Percentiles rank a stretch among this genome's conserved stretches.
These are phyloP conservation scores for Eucalyptus victrix DNA, from an alignment of 345 rosid genomes.

Conservation along the genomic window DNA sequence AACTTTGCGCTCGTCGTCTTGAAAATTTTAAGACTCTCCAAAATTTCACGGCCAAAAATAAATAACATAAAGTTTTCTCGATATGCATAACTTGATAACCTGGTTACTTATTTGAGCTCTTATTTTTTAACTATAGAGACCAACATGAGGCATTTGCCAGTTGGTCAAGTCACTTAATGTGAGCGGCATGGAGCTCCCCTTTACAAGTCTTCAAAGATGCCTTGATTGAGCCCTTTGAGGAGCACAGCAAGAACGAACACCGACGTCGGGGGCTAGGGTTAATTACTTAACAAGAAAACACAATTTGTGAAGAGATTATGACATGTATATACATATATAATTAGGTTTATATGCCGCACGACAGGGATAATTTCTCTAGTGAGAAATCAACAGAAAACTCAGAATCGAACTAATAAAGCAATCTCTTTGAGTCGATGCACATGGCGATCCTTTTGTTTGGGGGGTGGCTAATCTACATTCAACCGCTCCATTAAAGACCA, in stretches of 20 bases:
- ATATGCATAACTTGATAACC: neutral
- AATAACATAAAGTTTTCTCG: neutral
- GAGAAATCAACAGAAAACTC: neutral
- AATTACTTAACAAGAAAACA: neutral
- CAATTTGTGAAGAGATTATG: neutral
- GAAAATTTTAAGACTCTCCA: neutral
- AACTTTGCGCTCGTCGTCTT: neutral
- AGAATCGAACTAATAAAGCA: neutral
- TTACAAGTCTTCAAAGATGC: neutral
- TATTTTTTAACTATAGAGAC: neutral
- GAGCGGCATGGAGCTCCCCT: neutral
- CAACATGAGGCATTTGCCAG: neutral
- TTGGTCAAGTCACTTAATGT: neutral
- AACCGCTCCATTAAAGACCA: neutral
- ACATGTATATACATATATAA: neutral
- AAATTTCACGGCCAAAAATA: neutral
- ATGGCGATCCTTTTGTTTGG: neutral
- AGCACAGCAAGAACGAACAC: neutral
- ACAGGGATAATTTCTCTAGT: neutral
- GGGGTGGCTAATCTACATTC: neutral
- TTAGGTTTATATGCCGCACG: neutral
- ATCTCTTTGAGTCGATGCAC: neutral
- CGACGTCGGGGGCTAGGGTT: neutral
- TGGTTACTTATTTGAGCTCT: neutral
- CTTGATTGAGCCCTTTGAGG: neutral